Base-by-base conservation (phyloP, 345 rosid species). In the Erodium maritimum region DNA sequence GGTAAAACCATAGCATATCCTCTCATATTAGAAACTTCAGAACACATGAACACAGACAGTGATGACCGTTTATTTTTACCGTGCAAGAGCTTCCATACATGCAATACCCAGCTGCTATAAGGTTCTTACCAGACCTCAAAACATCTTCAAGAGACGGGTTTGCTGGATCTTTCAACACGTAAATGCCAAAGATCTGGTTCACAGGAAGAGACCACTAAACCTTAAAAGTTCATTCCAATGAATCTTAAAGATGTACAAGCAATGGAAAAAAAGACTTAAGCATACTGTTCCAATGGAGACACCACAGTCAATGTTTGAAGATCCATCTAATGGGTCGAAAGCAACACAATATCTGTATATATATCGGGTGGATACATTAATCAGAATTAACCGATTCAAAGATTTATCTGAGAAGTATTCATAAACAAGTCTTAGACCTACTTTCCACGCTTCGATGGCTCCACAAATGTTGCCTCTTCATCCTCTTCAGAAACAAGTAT, bases 21-120 rank as follows among this genome's bases (percentile, higher is more conserved):
- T 3, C 34, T 29, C 48, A 0, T 42, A 42, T 14, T 42, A 42
- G 14, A 10, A 10, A 7, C 48, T 42, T 42, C 48, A 42, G 12
- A 42, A 42, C 17, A 42, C 17, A 42, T 42, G 48, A 16, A 42
- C 11, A 42, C 8, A 3, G 14, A 42, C 24, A 61, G 22, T 23
- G 24, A 55, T 17, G 54, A 37, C n/a, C 21, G 29, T 48, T 11
- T 1, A 34, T 54, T 16, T 59, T n/a, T 93, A 93, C 95, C 91
- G 77, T 93, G 85, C 99, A 93, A 45, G 96, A 89, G 77, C 99
- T 93, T 68, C 97, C 99, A 56, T 93, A 93, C 97, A 93, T 87
- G 83, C 97, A 93, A 63, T 89, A 93, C 60, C 99, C 99, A 59
- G 99, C 99, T 17, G 99, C 99, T 19, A 89, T 55, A 94, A 93